A percentile compares a stretch with the other conserved stretches of the same genome.
phyloP scores from a whole-genome alignment of 345 rosid genomes.

The Bruguiera gymnorhiza region DNA sequence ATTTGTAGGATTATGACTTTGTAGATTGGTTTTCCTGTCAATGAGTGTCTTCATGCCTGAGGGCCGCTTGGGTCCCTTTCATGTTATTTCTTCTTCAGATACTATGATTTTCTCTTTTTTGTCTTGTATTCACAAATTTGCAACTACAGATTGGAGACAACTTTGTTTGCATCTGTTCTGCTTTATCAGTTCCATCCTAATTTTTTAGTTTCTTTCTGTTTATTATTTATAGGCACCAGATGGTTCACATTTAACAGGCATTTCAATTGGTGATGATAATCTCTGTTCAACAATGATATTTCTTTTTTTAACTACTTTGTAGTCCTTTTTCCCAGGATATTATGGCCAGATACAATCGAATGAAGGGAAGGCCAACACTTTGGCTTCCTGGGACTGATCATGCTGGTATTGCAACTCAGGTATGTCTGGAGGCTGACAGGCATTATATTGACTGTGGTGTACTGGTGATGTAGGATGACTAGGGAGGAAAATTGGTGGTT shows the following conservation, averaged over 20 bases:
- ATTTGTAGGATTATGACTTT: too few relatives aligned
- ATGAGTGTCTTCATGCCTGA: too few relatives aligned
- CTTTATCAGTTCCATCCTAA: too few relatives aligned
- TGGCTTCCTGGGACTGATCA: slow-evolving; percentile 99
- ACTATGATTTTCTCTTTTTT: too few relatives aligned
- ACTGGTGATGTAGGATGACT: too few relatives aligned
- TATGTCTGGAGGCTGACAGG: slow-evolving; percentile 28
- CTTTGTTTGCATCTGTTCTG: too few relatives aligned
- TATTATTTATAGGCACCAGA: background rate
- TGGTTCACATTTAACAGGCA: background rate
- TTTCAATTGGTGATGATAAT: background rate
- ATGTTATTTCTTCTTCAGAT: too few relatives aligned
- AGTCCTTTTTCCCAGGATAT: slow-evolving; percentile 55
- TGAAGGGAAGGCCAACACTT: slow-evolving; percentile 94
- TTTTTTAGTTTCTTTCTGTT: background rate
- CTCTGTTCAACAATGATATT: slow-evolving; percentile 10
- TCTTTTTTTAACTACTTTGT: slow-evolving; percentile 13
- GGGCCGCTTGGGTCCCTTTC: too few relatives aligned
- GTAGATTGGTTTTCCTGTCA: too few relatives aligned
- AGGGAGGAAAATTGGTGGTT: too few relatives aligned
- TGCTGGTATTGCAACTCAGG: slow-evolving; percentile 99
- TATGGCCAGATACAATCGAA: slow-evolving; percentile 83
- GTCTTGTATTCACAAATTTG: too few relatives aligned
- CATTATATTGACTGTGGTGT: slow-evolving; percentile 12
- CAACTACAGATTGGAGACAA: too few relatives aligned